Evolutionary conservation across 176 grass and related monocot species (phyloP).

Genomic region (Urochloa ruziziensis): DNA sequence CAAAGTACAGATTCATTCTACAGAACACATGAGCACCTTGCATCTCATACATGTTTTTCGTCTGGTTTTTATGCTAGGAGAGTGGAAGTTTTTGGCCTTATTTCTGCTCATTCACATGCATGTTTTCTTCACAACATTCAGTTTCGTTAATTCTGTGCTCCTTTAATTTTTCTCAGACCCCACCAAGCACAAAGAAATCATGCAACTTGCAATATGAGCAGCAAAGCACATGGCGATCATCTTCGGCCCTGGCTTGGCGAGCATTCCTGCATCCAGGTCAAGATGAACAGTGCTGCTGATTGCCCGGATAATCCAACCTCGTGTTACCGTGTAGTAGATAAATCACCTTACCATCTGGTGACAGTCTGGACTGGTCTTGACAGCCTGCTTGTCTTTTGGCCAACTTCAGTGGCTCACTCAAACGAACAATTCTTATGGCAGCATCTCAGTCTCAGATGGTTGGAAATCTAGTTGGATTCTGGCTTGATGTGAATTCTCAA

Average conservation of each 20-base stretch:
- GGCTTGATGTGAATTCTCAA: background rate
- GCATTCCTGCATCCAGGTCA: background rate
- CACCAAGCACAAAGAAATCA: background rate
- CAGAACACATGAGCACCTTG: background rate
- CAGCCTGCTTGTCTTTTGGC: background rate
- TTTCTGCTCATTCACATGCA: background rate
- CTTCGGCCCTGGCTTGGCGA: background rate
- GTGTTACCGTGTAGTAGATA: background rate
- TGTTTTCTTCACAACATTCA: background rate
- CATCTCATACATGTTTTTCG: background rate
- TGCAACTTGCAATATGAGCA: background rate
- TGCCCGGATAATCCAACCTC: background rate
- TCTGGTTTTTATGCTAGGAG: background rate
- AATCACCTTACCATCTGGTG: background rate
- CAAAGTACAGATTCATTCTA: background rate
- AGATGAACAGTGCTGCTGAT: slow-evolving; percentile 5
- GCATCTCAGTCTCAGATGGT: background rate
- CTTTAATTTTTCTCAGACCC: background rate
- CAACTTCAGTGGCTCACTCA: background rate
- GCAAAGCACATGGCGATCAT: background rate
- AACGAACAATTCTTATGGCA: background rate
- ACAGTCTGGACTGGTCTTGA: background rate
- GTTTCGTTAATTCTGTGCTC: background rate
- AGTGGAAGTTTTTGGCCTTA: background rate
- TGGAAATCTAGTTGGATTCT: background rate